Conservation (phyloP, 75 land plant genomes). For the Cunninghamia lanceolata region DNA sequence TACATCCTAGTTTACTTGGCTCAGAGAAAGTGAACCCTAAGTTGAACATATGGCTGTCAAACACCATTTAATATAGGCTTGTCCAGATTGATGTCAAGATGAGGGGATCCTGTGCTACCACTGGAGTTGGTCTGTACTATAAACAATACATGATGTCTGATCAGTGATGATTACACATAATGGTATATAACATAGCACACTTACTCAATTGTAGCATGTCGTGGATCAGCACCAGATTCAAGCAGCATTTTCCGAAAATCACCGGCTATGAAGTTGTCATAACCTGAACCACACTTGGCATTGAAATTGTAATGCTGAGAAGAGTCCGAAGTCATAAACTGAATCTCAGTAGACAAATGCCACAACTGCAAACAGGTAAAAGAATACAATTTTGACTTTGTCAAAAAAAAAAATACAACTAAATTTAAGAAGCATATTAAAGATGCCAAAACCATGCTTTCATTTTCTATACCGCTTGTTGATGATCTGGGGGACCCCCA, state of each 20-base stretch:
- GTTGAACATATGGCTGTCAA: background rate
- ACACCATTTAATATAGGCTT: background rate
- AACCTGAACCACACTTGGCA: constrained; percentile 18
- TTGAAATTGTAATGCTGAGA: constrained; percentile 41
- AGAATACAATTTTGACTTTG: background rate
- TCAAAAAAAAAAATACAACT: background rate
- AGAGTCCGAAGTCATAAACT: constrained; percentile 35
- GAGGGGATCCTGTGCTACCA: background rate
- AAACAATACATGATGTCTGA: background rate
- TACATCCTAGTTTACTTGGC: background rate
- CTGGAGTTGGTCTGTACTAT: background rate
- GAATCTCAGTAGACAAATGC: constrained; percentile 31
- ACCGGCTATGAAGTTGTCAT: constrained; percentile 28
- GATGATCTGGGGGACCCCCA: constrained; percentile 31
- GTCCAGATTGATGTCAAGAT: background rate
- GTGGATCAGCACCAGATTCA: constrained; percentile 51
- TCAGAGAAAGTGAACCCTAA: background rate
- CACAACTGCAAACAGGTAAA: constrained; percentile 28
- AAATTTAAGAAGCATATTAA: background rate
- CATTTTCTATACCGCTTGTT: constrained; percentile 28
- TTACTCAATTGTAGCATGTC: constrained; percentile 52
- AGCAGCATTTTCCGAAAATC: constrained; percentile 45
- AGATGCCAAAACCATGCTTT: background rate
- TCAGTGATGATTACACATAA: background rate
- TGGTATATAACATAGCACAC: background rate